phyloP scores from a whole-genome alignment of 306 rosid species.

The Dryas alaskensis region DNA sequence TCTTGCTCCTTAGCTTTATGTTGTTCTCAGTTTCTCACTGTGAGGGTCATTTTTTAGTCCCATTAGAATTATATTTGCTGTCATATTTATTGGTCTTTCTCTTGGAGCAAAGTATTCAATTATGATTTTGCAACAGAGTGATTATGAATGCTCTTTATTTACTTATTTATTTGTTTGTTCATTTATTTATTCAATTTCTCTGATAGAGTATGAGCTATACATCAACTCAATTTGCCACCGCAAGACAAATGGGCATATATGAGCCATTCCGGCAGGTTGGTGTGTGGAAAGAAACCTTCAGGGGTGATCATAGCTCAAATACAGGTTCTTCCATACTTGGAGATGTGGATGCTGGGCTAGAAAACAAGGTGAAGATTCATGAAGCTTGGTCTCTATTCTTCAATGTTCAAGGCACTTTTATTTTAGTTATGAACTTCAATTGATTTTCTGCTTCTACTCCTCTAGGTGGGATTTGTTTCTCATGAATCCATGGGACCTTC shows the following conservation, averaged over 20 bases:
- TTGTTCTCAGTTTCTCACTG: background rate
- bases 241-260: slow-evolving; percentile 66
- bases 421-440: slow-evolving; percentile 4
- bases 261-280: slow-evolving; percentile 74
- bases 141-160: background rate
- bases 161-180: background rate
- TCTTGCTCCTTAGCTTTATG: background rate
- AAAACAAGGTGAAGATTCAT: slow-evolving; percentile 47
- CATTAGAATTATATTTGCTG: background rate
- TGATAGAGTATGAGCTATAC: slow-evolving; percentile 58
- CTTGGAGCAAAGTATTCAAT: background rate
- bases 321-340: slow-evolving; percentile 44
- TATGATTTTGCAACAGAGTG: background rate
- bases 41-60: background rate
- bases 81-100: slow-evolving; percentile 8
- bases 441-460: slow-evolving; percentile 22
- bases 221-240: slow-evolving; percentile 48
- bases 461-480: slow-evolving; percentile 53
- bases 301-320: slow-evolving; percentile 43
- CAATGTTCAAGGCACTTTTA: background rate
- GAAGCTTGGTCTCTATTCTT: slow-evolving; percentile 8
- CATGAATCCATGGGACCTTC: slow-evolving; percentile 48
- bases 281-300: slow-evolving; percentile 68
- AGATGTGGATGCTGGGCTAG: slow-evolving; percentile 42
- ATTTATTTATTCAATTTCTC: background rate